Evolutionary conservation across 805 yeast genomes (phyloP), one percentile per base, ranked within the genome.

Genomic region (Candida incommunis): DNA sequence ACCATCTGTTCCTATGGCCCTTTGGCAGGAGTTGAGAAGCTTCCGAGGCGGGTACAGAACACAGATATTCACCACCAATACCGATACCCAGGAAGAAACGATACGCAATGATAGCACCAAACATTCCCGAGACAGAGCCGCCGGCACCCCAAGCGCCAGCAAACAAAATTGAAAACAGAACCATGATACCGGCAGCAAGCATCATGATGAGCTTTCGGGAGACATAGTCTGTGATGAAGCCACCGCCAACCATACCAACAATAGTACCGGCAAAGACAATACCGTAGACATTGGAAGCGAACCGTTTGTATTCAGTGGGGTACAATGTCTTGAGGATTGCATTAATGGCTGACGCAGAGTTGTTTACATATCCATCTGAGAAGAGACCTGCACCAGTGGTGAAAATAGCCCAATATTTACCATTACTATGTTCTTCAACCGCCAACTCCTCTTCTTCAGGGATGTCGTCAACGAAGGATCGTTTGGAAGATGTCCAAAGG

Each of bases 41-140:
- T 63, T 88, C 96, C 23, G 96, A 87, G 53, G 94, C 85, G 29
- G 94, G 94, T 18, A 88, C 90, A 5, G 95, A 81, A 13, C 94
- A 81, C 41, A 96, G 95, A 59, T 88, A 88, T 65, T 88, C 97
- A 43, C 94, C 88, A 55, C 97, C 97, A 54, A 90, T 83, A 55
- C 88, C 94, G 51, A 85, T 69, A 65, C 97, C 97, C 43, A 88
- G 66, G 64, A 88, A 80, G 62, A 84, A 84, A 62, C 97, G 74
- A 61, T 81, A 85, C 7, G 80, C 81, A 5, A 94, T 84, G 45
- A 88, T 65, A 20, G 92, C 90, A 15, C 86, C 80, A 50, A 90
- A 75, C 68, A 88, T 72, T 34, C 96, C 95, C 43, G 73, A 68
- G 2, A 84, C 73, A 27, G 77, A 66, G 41, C 80, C 80, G 35